phyloP scores from a whole-genome alignment of 805 yeast species.

The Blastobotrys mokoenaii region DNA sequence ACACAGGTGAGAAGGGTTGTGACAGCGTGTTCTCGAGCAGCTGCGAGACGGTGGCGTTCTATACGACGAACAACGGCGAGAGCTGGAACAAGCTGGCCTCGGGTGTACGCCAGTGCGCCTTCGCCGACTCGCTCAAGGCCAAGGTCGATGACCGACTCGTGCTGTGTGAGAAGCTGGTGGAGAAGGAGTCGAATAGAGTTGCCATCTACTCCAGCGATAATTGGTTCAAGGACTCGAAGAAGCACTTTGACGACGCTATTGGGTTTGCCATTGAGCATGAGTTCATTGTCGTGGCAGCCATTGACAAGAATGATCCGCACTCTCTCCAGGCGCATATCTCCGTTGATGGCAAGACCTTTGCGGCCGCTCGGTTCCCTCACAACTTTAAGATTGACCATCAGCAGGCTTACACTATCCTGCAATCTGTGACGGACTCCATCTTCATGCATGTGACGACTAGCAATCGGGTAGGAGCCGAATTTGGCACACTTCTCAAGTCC shows the following conservation, averaged over 20 bases:
- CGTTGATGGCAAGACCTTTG: slow-evolving; percentile 66
- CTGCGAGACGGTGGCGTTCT: slow-evolving; percentile 53
- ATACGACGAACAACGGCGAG: slow-evolving; percentile 61
- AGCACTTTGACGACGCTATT: slow-evolving; percentile 48
- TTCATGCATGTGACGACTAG: slow-evolving; percentile 77
- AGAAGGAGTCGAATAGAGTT: slow-evolving; percentile 3
- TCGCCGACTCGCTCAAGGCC: slow-evolving; percentile 47
- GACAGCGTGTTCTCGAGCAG: slow-evolving; percentile 33
- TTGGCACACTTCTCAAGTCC: slow-evolving; percentile 76
- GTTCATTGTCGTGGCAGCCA: slow-evolving; percentile 63
- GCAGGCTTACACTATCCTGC: slow-evolving; percentile 72
- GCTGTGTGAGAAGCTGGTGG: slow-evolving; percentile 44
- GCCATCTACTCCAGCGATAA: slow-evolving; percentile 45
- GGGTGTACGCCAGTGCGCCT: slow-evolving; percentile 55
- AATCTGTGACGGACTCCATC: slow-evolving; percentile 60
- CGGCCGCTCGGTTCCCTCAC: slow-evolving; percentile 73
- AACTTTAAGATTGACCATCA: slow-evolving; percentile 49
- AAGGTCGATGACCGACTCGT: slow-evolving; percentile 44
- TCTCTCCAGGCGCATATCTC: slow-evolving; percentile 61
- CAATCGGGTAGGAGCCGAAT: slow-evolving; percentile 42
- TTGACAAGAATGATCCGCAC: slow-evolving; percentile 36
- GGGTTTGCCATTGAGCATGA: slow-evolving; percentile 70
- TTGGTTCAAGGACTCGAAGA: slow-evolving; percentile 34
- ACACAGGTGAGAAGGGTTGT: slow-evolving; percentile 59
- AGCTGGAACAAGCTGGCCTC: slow-evolving; percentile 48